Percentiles rank a stretch among this genome's conserved stretches.
Evolutionary conservation across 2,329 filamentous ascomycete species (phyloP).

Genomic region (Trichophyton benhamiae): DNA sequence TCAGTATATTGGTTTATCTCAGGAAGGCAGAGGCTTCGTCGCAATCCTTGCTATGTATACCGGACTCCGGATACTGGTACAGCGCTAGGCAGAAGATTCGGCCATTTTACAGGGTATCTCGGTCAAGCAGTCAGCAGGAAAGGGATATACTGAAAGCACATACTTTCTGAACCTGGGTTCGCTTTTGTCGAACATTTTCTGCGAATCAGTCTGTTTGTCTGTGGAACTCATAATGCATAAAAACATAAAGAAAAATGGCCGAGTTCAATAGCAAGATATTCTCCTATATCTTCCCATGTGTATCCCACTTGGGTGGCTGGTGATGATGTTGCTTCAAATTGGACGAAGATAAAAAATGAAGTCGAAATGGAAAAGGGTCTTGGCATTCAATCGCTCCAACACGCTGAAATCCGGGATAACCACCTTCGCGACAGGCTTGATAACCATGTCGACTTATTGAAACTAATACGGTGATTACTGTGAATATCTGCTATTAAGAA

Average conservation of each 20-base stretch:
- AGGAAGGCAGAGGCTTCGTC: not conserved
- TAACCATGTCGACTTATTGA: too few species aligned
- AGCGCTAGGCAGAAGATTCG: not conserved
- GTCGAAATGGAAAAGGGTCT: not conserved
- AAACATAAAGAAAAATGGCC: too few species aligned
- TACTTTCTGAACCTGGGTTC: slow-evolving; percentile 53
- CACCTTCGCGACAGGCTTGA: too few species aligned
- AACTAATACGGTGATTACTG: too few species aligned
- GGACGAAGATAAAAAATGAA: not conserved
- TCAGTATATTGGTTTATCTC: not conserved
- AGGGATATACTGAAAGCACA: slow-evolving; percentile 15
- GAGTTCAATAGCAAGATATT: not conserved
- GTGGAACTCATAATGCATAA: not conserved
- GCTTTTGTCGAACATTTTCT: slow-evolving; percentile 44
- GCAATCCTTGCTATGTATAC: not conserved
- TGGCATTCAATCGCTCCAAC: not conserved
- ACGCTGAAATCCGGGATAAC: too few species aligned
- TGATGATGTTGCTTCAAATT: not conserved
- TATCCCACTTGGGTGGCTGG: not conserved
- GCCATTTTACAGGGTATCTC: too few species aligned
- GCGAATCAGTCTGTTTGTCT: slow-evolving; percentile 30
- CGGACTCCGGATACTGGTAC: not conserved
- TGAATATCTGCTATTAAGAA: not conserved
- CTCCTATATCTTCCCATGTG: too few species aligned
- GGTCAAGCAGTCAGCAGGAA: not conserved